Evolutionary conservation across 2,329 filamentous ascomycete species (phyloP).

Genomic region (Venturia effusa): DNA sequence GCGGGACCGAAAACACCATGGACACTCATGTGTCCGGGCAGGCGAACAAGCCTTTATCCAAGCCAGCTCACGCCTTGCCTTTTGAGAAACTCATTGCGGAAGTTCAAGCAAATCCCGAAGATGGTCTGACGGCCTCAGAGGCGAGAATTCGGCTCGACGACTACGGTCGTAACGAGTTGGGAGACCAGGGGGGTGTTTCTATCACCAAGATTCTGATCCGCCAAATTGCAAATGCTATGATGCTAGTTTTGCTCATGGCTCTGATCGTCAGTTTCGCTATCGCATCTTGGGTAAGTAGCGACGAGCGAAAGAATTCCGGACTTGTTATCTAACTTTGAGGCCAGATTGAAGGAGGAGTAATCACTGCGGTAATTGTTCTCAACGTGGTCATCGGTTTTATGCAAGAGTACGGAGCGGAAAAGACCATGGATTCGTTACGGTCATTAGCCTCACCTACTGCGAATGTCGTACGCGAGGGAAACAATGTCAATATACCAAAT

Average conservation of each 20-base stretch:
- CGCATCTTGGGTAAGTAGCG: conserved; percentile 28
- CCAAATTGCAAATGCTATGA: conserved; percentile 68
- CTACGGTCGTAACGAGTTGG: conserved; percentile 7
- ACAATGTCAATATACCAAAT: conserved; percentile 25
- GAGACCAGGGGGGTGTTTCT: conserved; percentile 6
- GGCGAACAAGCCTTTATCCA: conserved; percentile 7
- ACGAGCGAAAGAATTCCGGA: no score
- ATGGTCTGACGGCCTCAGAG: conserved; percentile 8
- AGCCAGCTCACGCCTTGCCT: conserved; percentile 9
- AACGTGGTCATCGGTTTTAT: conserved; percentile 53
- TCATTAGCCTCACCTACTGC: conserved; percentile 29
- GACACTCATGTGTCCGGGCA: conserved; percentile 8
- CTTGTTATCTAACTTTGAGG: not conserved
- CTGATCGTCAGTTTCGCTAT: conserved; percentile 59
- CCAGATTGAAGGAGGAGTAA: conserved; percentile 53
- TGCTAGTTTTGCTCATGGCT: conserved; percentile 62
- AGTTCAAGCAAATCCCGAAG: not conserved
- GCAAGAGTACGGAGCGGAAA: conserved; percentile 36
- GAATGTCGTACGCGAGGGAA: conserved; percentile 26
- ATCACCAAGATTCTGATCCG: conserved; percentile 55
- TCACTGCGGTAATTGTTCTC: conserved; percentile 53
- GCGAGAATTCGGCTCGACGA: not conserved
- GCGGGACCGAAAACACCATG: conserved; percentile 2
- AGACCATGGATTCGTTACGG: conserved; percentile 31
- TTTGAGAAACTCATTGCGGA: not conserved